Conservation (phyloP, 805 yeast species). For the Saturnispora gosingensis region DNA sequence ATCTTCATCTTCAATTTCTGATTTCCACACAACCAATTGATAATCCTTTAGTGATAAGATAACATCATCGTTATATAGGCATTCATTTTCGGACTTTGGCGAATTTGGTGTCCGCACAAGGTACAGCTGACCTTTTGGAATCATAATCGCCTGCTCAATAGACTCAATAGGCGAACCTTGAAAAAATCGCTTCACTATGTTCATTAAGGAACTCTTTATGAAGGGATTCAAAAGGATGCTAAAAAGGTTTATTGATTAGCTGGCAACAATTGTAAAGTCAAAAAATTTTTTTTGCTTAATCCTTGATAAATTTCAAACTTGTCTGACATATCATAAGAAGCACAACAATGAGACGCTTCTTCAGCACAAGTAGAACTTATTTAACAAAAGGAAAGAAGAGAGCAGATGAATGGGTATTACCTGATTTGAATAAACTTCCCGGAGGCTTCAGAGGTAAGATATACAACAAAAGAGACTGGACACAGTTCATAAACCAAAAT, state of each 20-base stretch:
- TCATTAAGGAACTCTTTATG: conserved; percentile 38
- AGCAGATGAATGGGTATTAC: conserved; percentile 28
- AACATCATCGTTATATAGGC: conserved; percentile 72
- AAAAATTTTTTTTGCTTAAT: neutral
- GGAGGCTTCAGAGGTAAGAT: conserved; percentile 29
- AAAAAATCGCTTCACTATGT: conserved; percentile 55
- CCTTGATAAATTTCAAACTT: neutral
- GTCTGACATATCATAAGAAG: neutral
- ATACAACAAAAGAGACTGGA: conserved; percentile 25
- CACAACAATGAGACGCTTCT: neutral
- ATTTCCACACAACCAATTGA: conserved; percentile 61
- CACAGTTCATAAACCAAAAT: conserved; percentile 14
- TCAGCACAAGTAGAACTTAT: neutral
- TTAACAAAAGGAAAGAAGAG: conserved; percentile 10
- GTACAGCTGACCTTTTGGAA: conserved; percentile 75
- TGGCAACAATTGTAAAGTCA: neutral
- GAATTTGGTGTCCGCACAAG: conserved; percentile 66
- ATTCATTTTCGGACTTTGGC: conserved; percentile 82
- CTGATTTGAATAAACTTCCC: conserved; percentile 25
- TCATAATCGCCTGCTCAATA: conserved; percentile 51
- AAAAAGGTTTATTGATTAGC: neutral
- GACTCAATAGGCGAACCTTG: conserved; percentile 27
- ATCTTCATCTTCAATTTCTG: conserved; percentile 50
- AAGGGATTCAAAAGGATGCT: neutral
- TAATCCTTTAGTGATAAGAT: conserved; percentile 27